Conservation (phyloP, 1,284 basidiomycete species). For the Naganishia sp. region DNA sequence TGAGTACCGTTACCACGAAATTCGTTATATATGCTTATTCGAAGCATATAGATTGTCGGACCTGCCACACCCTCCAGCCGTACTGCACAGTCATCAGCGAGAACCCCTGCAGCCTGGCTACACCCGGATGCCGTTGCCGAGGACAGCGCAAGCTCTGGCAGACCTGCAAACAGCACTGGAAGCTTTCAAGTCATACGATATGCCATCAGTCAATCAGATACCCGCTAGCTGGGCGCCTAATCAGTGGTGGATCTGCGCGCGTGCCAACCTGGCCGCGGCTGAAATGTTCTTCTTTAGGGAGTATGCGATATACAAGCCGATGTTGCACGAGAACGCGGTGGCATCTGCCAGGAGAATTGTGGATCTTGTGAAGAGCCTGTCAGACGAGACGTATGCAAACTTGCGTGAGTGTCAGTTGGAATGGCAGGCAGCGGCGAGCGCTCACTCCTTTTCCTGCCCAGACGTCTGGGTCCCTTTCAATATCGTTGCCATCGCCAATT, state of each 20-base stretch:
- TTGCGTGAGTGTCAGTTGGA: conserved; percentile 37
- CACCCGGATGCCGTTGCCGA: conserved; percentile 34
- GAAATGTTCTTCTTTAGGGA: conserved; percentile 47
- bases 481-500: conserved; percentile 40
- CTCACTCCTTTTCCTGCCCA: conserved; percentile 13
- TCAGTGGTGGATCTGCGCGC: conserved; percentile 46
- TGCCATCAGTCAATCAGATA: conserved; percentile 6
- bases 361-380: conserved; percentile 35
- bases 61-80: conserved; percentile 35
- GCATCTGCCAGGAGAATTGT: conserved; percentile 42
- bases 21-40: neutral
- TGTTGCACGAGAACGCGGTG: conserved; percentile 40
- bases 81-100: conserved; percentile 1
- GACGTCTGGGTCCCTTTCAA: conserved; percentile 42
- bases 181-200: conserved; percentile 11
- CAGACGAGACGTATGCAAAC: conserved; percentile 39
- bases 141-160: conserved; percentile 34
- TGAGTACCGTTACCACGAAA: conserved; percentile 27
- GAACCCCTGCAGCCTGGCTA: conserved; percentile 27
- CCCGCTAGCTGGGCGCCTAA: conserved; percentile 38
- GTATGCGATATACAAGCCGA: conserved; percentile 38
- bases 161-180: conserved; percentile 35
- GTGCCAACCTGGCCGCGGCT: conserved; percentile 41
- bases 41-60: conserved; percentile 39
- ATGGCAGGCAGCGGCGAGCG: too few relatives aligned